A percentile compares a stretch with the other conserved stretches of the same genome.
Evolutionary conservation across 352 stramenopile species (phyloP).

Genomic region (Thraustotheca clavata): DNA sequence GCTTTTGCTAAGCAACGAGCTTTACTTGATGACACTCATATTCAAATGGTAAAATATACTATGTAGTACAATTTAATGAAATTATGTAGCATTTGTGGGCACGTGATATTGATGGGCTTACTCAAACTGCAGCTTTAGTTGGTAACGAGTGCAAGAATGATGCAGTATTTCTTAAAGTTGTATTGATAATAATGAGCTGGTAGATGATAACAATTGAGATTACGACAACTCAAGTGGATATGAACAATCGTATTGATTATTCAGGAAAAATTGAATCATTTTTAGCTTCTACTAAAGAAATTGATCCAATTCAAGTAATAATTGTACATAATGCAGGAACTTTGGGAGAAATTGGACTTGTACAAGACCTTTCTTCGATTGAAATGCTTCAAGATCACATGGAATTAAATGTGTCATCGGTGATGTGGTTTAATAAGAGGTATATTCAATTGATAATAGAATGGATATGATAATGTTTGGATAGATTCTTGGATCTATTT

Average conservation of each 20-base stretch:
- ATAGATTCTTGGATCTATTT: constrained; percentile 48
- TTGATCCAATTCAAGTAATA: constrained; percentile 28
- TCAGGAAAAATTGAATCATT: constrained; percentile 38
- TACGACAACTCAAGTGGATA: constrained; percentile 30
- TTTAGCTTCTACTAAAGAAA: constrained; percentile 25
- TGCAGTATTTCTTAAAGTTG: neutral
- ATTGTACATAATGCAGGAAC: constrained; percentile 82
- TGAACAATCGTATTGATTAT: constrained; percentile 40
- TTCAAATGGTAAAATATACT: constrained; percentile 41
- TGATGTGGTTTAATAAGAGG: constrained; percentile 76
- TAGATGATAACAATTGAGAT: neutral
- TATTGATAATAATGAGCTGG: neutral
- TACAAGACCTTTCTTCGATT: constrained; percentile 38
- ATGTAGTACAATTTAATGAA: constrained; percentile 3
- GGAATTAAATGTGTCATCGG: constrained; percentile 80
- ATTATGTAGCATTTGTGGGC: constrained; percentile 46
- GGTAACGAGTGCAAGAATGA: constrained; percentile 27
- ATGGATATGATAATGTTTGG: neutral
- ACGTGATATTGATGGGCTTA: constrained; percentile 38
- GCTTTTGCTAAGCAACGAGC: constrained; percentile 41
- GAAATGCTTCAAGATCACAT: constrained; percentile 44
- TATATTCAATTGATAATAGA: neutral
- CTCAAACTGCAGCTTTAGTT: constrained; percentile 42
- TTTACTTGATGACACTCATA: constrained; percentile 21
- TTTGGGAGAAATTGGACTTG: constrained; percentile 53